These are phyloP conservation scores for Colletotrichum kahawae DNA, from an alignment of 2,329 filamentous ascomycete genomes.

Conservation along the genomic window DNA sequence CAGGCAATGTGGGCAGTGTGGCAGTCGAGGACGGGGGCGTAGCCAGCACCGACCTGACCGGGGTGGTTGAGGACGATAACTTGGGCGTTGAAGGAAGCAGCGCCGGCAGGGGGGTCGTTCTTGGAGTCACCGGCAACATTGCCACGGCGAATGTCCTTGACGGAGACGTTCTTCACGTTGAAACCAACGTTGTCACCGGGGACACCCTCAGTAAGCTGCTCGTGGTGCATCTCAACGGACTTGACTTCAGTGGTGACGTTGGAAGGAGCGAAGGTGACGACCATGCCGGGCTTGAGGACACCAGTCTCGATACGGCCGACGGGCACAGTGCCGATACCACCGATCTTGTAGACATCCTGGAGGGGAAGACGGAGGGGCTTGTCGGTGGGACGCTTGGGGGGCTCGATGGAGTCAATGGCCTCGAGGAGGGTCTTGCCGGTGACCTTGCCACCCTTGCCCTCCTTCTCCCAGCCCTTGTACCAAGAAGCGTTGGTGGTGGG, in stretches of 20 bases:
- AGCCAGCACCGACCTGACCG: slow-evolving; percentile 98
- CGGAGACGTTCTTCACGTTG: slow-evolving; percentile 99
- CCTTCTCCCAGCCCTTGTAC: slow-evolving; percentile 99
- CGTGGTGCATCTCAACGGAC: slow-evolving; percentile 99
- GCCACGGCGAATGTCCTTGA: slow-evolving; percentile 99
- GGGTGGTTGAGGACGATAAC: slow-evolving; percentile 99
- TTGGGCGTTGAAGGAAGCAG: slow-evolving; percentile 98
- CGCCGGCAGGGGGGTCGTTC: slow-evolving; percentile 93
- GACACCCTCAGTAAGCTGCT: slow-evolving; percentile 93
- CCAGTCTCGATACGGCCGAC: slow-evolving; percentile 99
- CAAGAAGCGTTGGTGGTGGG: slow-evolving; percentile 92
- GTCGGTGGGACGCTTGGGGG: slow-evolving; percentile 90
- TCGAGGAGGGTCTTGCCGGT: slow-evolving; percentile 98
- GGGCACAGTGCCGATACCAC: slow-evolving; percentile 99
- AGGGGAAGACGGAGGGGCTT: slow-evolving; percentile 99
- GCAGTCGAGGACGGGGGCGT: slow-evolving; percentile 99
- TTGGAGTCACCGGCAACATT: slow-evolving; percentile 99
- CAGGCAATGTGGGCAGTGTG: slow-evolving; percentile 99
- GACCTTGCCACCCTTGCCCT: slow-evolving; percentile 86
- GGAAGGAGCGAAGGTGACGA: slow-evolving; percentile 98
- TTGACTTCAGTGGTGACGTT: slow-evolving; percentile 99
- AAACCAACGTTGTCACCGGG: slow-evolving; percentile 99
- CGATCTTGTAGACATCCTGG: slow-evolving; percentile 99
- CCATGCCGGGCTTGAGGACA: slow-evolving; percentile 88
- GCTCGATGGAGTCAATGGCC: slow-evolving; percentile 96